phyloP scores from a whole-genome alignment of 176 grass and related monocot genomes.

The Canna indica region DNA sequence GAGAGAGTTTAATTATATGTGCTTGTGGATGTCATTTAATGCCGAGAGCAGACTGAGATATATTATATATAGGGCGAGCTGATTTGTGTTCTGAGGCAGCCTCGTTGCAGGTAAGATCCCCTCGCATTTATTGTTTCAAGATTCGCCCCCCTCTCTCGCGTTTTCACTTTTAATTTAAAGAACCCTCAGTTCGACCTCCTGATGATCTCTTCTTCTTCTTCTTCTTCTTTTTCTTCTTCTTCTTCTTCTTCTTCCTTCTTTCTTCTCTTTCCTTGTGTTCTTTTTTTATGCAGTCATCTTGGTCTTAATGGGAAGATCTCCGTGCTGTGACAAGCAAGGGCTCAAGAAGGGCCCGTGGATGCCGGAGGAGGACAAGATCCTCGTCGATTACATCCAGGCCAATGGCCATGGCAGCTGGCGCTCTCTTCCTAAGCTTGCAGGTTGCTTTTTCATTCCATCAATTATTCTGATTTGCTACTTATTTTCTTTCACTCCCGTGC shows the following conservation, averaged over 20 bases:
- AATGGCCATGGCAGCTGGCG: constrained; percentile 86
- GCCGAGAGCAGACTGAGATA: neutral
- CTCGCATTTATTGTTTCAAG: neutral
- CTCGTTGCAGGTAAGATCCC: constrained; percentile 5
- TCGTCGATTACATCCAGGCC: constrained; percentile 70
- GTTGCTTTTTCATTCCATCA: constrained; percentile 13
- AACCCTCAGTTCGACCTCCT: neutral
- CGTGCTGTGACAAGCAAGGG: constrained; percentile 88
- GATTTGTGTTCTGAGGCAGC: neutral
- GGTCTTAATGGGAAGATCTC: constrained; percentile 64
- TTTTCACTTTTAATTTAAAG: neutral
- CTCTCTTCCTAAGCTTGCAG: constrained; percentile 80
- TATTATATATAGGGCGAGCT: neutral
- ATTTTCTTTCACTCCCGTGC: neutral
- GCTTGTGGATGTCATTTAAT: no score
- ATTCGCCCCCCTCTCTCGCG: neutral
- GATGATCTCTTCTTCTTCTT: constrained; percentile 2
- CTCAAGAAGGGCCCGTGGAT: constrained; percentile 94
- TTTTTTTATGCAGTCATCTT: constrained; percentile 10
- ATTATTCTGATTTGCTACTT: neutral
- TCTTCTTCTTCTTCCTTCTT: neutral
- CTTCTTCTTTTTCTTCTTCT: constrained; percentile 10
- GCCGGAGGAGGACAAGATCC: constrained; percentile 91
- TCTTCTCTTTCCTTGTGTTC: neutral
- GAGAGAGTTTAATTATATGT: no score